These are phyloP conservation scores for Gypsophila paniculata DNA, from an alignment of 179 eudicot species.

Conservation along the genomic window DNA sequence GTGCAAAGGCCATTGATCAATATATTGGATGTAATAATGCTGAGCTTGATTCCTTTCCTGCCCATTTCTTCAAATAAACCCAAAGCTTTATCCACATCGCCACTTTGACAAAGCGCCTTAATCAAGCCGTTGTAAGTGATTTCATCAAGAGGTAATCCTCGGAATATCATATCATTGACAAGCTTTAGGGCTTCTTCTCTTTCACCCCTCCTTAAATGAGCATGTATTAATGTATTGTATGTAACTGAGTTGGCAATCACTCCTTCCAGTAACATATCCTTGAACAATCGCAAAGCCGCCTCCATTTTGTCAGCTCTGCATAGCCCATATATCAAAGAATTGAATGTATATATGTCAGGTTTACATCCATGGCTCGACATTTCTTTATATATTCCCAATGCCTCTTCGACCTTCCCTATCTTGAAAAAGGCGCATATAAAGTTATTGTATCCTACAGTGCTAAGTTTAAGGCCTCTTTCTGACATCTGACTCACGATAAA, in stretches of 20 bases:
- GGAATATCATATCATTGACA: constrained; percentile 80
- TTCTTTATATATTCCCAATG: constrained; percentile 41
- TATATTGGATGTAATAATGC: constrained; percentile 62
- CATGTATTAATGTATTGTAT: constrained; percentile 82
- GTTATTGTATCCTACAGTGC: constrained; percentile 70
- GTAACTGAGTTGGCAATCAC: constrained; percentile 80
- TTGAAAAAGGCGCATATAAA: constrained; percentile 67
- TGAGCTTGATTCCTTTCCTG: constrained; percentile 48
- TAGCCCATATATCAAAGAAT: constrained; percentile 68
- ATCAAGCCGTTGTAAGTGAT: constrained; percentile 71
- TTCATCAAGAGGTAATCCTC: constrained; percentile 68
- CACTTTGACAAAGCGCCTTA: constrained; percentile 67
- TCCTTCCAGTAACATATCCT: constrained; percentile 85
- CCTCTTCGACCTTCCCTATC: constrained; percentile 51
- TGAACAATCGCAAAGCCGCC: constrained; percentile 50
- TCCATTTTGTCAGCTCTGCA: constrained; percentile 64
- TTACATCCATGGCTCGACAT: constrained; percentile 65
- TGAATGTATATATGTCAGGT: constrained; percentile 75
- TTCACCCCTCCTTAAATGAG: constrained; percentile 53
- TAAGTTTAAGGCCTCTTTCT: constrained; percentile 52
- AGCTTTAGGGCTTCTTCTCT: constrained; percentile 70
- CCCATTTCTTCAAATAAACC: constrained; percentile 81
- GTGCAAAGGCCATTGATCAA: constrained; percentile 66
- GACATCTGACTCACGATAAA: constrained; percentile 53
- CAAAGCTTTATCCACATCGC: constrained; percentile 74